Base-by-base conservation (phyloP, 2,329 filamentous ascomycete genomes). In the Aspergillus niger region DNA sequence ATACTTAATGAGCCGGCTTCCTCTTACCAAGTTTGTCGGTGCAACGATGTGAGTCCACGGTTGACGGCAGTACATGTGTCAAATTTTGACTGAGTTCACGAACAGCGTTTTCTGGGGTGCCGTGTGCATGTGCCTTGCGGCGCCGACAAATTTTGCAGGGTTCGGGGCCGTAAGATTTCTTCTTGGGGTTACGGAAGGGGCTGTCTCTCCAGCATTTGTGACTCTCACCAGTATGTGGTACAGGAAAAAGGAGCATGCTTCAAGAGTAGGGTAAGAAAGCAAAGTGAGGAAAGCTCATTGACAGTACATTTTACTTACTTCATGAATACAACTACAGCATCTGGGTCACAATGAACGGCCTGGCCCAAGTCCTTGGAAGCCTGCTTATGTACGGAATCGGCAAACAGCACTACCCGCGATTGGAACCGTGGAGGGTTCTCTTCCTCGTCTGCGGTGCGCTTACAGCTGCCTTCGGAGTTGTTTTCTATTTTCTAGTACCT, bases 381-480 rank as follows among this genome's bases (percentile, higher is more conserved):
- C 62, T 82, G 5, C 72, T 82, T n/a, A 82, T 82, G 79, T 83
- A 83, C 63, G 80, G 81, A 38, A 81, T 84, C 55, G 82, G 80
- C 10, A 41, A 77, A 13, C 32, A 77, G 61, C 77, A 80, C 57
- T 66, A 62, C 0, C 65, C 79, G 2, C 55, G 72, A 0, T 68
- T 85, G 3, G 74, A 73, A 0, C 76, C 80, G 0, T 85, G 82
- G 82, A 71, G 81, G 36, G 69, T 75, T 0, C 67, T 84, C 39
- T 84, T 84, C 65, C 69, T 84, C 30, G 73, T 85, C 11, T 83
- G 79, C 58, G 82, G 82, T n/a, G 78, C 76, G 0, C 60, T 83
- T 7, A 84, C 82, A 0, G 65, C 74, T 2, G 69, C 71, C 1
- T 72, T 74, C 7, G 82, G 82, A 1, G 67, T 81, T 0, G 58